Evolutionary conservation across 768 basidiomycete species (phyloP), one percentile per base, ranked within the genome.

Genomic region (Tylopilus plumbeoviolaceoides): DNA sequence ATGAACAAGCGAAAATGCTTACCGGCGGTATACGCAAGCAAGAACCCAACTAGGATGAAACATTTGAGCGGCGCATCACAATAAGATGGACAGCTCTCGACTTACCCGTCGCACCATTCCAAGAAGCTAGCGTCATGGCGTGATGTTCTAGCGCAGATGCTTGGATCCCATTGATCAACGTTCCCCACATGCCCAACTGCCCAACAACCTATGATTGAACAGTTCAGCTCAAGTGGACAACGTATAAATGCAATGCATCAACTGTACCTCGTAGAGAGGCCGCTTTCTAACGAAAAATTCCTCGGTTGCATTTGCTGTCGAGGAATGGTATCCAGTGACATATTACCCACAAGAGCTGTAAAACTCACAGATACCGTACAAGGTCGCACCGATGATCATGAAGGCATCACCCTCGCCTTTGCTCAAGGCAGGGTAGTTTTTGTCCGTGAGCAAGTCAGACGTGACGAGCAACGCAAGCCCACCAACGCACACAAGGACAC

Each of bases 171-270:
- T 85, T 89, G 66, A 92, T 84, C 45, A 93, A 64, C 50, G 83
- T 80, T 27, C 91, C 91, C 78, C 82, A 94, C 79, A 93, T 82
- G 7, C 91, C 91, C 44, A 93, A 70, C 67, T 90, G 89, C 11
- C 91, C 91, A 17, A 93, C 83, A 51, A 93, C 89, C 79, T 82
- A 30, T 15, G 23, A 45, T 48, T 14, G 35, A 21, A 39, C 46
- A 33, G 17, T 48, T 38, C 33, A 42, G 31, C 44, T 20, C 15
- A 8, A 38, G 30, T 11, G 23, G 41, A 59, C 21, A 42, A 20
- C 3, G 17, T n/a, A 27, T 17, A 11, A 6, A 10, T n/a, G 25
- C 41, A 18, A 30, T 23, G 23, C 23, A 5, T 23, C 23, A n/a
- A 4, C 52, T 40, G 48, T 23, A 78, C 83, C 72, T 93, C 91